A percentile compares a stretch with the other conserved stretches of the same genome.
Conservation (phyloP, 306 rosid genomes). For the Biancaea sappan region DNA sequence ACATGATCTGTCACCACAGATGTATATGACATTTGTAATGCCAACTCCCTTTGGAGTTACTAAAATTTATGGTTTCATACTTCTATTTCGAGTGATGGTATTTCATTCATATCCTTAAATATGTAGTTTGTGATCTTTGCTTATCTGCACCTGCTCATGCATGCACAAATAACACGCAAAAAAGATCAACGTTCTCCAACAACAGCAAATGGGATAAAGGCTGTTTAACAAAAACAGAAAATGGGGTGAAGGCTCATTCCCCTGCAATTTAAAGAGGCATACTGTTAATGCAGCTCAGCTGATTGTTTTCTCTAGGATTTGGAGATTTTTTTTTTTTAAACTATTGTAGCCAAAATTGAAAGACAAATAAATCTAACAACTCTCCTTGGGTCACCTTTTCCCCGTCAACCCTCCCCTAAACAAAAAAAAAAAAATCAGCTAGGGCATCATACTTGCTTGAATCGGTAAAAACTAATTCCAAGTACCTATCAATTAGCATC, state of each 20-base stretch:
- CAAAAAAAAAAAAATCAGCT: not conserved
- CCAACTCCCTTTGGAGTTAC: not conserved
- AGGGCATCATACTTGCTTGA: not conserved
- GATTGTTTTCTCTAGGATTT: not conserved
- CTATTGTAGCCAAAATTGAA: not conserved
- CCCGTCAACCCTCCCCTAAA: not conserved
- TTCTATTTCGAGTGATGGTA: not conserved
- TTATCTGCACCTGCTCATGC: not conserved
- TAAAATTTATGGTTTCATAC: not conserved
- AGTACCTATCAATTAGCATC: not conserved
- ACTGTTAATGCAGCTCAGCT: conserved; percentile 1
- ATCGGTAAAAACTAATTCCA: not conserved
- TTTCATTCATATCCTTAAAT: not conserved
- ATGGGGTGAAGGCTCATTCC: not conserved
- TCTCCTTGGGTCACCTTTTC: not conserved
- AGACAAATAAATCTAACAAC: not conserved
- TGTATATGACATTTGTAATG: not conserved
- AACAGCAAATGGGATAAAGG: not conserved
- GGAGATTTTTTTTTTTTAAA: not conserved
- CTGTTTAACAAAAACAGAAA: not conserved
- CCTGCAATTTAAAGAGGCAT: not conserved
- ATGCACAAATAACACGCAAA: not conserved
- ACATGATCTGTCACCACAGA: not conserved
- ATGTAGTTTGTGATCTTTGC: not conserved
- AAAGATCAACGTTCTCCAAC: not conserved